Evolutionary conservation across 1,139 yeast genomes (phyloP).

Genomic region (Pichia cactophila): DNA sequence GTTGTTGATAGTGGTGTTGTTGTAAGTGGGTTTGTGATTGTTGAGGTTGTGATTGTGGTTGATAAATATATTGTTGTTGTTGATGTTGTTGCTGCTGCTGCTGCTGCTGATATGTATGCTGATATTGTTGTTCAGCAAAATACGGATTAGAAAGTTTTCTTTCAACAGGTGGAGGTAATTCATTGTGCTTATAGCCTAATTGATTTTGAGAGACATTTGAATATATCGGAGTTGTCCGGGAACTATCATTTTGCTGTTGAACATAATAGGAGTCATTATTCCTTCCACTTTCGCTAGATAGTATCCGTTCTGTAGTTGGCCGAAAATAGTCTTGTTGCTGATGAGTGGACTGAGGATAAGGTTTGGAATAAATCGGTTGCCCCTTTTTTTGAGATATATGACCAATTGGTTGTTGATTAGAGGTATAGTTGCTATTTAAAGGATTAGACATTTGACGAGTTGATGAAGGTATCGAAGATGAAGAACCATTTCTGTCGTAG

Average conservation of each 20-base stretch:
- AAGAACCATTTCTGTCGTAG: not conserved
- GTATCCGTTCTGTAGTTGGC: not conserved
- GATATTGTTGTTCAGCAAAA: not conserved
- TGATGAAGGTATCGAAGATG: not conserved
- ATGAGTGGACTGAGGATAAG: not conserved
- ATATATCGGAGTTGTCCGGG: not conserved
- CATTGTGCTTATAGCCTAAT: not conserved
- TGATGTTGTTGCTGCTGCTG: conserved; percentile 2
- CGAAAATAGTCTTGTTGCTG: not conserved
- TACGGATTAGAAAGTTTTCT: not conserved
- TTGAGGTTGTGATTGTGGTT: not conserved
- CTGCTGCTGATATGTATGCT: conserved; percentile 1
- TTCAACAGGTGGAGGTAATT: not conserved
- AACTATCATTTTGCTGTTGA: not conserved
- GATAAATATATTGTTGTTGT: conserved; percentile 4
- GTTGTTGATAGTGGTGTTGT: conserved; percentile 1
- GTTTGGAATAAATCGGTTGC: conserved; percentile 1
- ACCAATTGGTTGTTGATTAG: conserved; percentile 1
- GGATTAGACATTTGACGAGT: not conserved
- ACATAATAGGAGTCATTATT: not conserved
- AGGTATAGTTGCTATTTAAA: not conserved
- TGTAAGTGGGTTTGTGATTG: conserved; percentile 1
- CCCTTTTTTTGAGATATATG: not conserved
- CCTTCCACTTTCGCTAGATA: not conserved
- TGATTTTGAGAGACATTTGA: not conserved